Percentiles rank a stretch among this genome's conserved stretches.
Conservation (phyloP, 75 land plant species). For the Pinus albicaulis region DNA sequence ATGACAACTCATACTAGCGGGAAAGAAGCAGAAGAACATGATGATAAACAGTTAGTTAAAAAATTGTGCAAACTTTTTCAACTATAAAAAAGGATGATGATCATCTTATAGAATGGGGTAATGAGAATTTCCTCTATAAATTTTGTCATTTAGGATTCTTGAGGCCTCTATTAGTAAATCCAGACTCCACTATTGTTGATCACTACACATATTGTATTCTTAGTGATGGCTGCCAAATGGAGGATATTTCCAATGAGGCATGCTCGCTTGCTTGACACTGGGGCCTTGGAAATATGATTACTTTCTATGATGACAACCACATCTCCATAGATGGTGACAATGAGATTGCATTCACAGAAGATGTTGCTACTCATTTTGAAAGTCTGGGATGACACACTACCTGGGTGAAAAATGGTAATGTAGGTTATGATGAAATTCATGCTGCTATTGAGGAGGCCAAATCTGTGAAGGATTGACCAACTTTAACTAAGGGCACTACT, state of each 20-base stretch:
- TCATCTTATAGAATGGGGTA: too few species aligned
- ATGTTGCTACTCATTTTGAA: constrained; percentile 71
- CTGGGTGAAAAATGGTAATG: constrained; percentile 96
- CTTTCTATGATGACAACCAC: constrained; percentile 95
- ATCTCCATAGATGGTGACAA: constrained; percentile 96
- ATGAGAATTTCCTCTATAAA: too few species aligned
- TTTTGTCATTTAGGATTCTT: too few species aligned
- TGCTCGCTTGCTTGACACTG: too few species aligned
- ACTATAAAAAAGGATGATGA: too few species aligned
- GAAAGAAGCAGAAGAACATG: too few species aligned
- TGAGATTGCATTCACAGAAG: constrained; percentile 86
- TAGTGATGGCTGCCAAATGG: constrained; percentile 95
- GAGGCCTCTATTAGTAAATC: too few species aligned
- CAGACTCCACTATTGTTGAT: too few species aligned
- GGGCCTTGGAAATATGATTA: constrained; percentile 79
- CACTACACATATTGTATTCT: not conserved
- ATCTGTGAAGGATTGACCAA: constrained; percentile 81
- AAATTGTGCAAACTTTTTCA: too few species aligned
- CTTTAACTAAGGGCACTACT: constrained; percentile 92
- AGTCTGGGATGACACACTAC: constrained; percentile 92
- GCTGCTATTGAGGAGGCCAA: constrained; percentile 63
- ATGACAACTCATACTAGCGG: too few species aligned
- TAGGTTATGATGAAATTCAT: constrained; percentile 58
- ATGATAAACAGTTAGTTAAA: too few species aligned
- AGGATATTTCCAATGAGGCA: constrained; percentile 59